Base-by-base conservation (phyloP, 495 filamentous ascomycete genomes). In the Clavariopsis aquatica region DNA sequence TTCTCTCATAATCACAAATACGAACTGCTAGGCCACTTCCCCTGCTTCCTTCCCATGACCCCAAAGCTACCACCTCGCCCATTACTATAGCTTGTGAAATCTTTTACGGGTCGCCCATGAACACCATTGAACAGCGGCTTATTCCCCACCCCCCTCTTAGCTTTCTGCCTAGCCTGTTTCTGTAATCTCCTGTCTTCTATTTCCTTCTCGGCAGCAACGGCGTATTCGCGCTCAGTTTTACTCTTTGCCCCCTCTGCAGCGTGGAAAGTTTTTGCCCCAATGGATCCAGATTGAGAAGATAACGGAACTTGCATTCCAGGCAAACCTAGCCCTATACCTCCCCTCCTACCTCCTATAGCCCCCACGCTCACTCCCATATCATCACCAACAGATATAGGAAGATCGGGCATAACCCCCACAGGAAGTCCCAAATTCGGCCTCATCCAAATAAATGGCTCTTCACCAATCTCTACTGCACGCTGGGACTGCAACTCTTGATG, bases 81-180 rank as follows among this genome's bases (percentile, higher is more conserved):
- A 26, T 43, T 43, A 2, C 15, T 9, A 43, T n/a, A n/a, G 8
- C 8, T 10, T n/a, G 6, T 43, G 23, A 8, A 43, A 28, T 45
- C 59, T 15, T 43, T 5, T 23, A 1, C 2, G 19, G 22, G 23
- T 15, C 49, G 55, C 24, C 55, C 55, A 24, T 47, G 10, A 22
- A 47, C 55, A 2, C 55, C 41, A 47, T 58, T 58, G 24, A 58
- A 58, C 34, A 58, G 23, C 60, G 20, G 38, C 22, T 43, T 6
- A 54, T 49, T 43, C 38, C 23, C 46, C 1, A 26, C 52, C 22
- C 7, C 23, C 53, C 20, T 26, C 28, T 41, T 46, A 2, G 15
- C 38, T 43, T 64, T 20, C 36, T 49, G 47, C 9, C 41, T 56
- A 2, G 22, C 47, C 24, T 24, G 2, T 27, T 19, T 20, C 45